Conservation (phyloP, 2,329 filamentous ascomycete genomes). For the Cercospora zeae-maydis region DNA sequence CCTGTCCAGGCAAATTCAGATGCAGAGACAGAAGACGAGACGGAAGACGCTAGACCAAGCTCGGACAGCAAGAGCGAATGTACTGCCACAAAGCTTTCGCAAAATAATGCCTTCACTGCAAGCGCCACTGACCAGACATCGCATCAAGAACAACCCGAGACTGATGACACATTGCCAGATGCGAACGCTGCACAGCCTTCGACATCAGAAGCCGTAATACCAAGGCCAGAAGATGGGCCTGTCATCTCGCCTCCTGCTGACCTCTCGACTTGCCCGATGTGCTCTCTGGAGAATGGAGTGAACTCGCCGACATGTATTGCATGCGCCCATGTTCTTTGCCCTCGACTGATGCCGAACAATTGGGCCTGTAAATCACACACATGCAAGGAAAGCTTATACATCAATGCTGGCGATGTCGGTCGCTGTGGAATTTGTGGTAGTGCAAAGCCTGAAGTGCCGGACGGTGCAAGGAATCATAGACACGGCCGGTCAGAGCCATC, state of each 20-base stretch:
- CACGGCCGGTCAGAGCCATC: not conserved
- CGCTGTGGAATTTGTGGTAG: slow-evolving; percentile 66
- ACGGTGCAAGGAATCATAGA: not conserved
- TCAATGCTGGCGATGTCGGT: slow-evolving; percentile 67
- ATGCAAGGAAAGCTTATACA: slow-evolving; percentile 58
- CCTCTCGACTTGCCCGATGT: slow-evolving; percentile 50
- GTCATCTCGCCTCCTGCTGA: slow-evolving; percentile 33
- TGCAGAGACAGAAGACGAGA: slow-evolving; percentile 21
- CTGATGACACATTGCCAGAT: not conserved
- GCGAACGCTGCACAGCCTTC: not conserved
- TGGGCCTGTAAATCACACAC: slow-evolving; percentile 61
- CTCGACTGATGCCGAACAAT: slow-evolving; percentile 50
- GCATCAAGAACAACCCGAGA: not conserved
- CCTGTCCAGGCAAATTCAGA: slow-evolving; percentile 7
- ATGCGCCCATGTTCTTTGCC: slow-evolving; percentile 67
- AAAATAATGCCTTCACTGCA: not conserved
- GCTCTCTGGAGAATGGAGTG: slow-evolving; percentile 62
- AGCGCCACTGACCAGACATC: too few relatives aligned
- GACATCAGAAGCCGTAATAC: not conserved
- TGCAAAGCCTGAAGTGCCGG: slow-evolving; percentile 19
- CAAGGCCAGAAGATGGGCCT: not conserved
- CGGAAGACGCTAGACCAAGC: not conserved
- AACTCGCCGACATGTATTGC: slow-evolving; percentile 59
- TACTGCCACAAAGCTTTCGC: not conserved
- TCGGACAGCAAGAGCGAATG: not conserved